Base-by-base conservation (phyloP, 2,329 filamentous ascomycete species). In the Alternaria gansuensis region DNA sequence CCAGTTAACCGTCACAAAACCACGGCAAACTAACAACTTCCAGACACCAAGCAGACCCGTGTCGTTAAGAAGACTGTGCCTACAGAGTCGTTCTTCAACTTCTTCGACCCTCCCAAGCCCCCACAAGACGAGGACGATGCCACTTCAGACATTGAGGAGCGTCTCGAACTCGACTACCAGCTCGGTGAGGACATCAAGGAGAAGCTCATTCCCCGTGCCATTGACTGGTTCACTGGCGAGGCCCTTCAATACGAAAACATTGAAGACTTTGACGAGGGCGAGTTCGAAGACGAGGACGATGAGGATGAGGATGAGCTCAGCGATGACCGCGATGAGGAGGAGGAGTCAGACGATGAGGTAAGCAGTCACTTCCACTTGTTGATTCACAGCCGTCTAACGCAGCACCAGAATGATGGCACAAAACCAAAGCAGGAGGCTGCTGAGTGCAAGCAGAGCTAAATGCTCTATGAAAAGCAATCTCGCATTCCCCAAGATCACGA, bases 101-200 rank as follows among this genome's bases (percentile, higher is more conserved):
- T 97, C 88, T 99, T 99, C 84, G 93, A 93, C 54, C 95, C 95
- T 26, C 96, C 95, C 45, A 92, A 92, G 81, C 68, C 90, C 92
- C 61, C 95, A 92, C 28, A 84, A 83, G 88, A 92, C 49, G 90
- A 91, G 49, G 83, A 88, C 40, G 90, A 94, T 67, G 88, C 90
- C 60, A 88, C 90, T 54, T 90, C 89, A 51, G 95, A 99, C 77
- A 96, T 99, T 51, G 95, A 99, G 84, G 93, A 97, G 81, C 93
- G 95, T 65, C 87, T 99, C 56, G 95, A 99, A 83, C 89, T 99
- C 51, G 95, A 99, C 82, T 99, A 98, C 81, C 94, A 98, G 82
- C 88, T 99, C 43, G 95, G 95, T 68, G 95, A 99, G 84, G 95
- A 99, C 77, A 97, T 99, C 83, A 99, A 99, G 84, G 95, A 99